phyloP scores from a whole-genome alignment of 2,329 filamentous ascomycete species.

The Emergomyces orientalis region DNA sequence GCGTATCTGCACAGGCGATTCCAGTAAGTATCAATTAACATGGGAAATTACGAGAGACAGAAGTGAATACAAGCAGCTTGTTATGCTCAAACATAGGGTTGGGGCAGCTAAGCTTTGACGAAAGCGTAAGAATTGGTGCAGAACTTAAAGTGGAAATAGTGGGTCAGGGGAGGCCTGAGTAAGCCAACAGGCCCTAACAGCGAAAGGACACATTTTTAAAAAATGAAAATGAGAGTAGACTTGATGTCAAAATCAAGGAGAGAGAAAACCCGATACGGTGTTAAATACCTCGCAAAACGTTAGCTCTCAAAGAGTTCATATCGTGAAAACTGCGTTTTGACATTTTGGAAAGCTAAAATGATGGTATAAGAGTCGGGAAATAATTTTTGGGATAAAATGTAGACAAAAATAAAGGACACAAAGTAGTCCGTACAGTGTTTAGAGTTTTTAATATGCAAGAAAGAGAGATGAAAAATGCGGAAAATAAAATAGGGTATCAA shows the following conservation, averaged over 20 bases:
- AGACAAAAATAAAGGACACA: neutral
- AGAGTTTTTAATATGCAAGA: neutral
- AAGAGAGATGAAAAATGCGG: neutral
- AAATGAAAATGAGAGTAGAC: neutral
- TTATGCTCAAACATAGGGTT: neutral
- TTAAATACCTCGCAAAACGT: conserved; percentile 6
- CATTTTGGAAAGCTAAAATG: neutral
- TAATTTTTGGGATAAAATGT: neutral
- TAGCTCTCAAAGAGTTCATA: conserved; percentile 4
- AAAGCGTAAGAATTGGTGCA: neutral
- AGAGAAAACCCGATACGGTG: neutral
- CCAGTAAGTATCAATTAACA: conserved; percentile 21
- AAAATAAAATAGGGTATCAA: neutral
- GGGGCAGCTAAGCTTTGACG: neutral
- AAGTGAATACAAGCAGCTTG: neutral
- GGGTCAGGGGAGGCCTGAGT: neutral
- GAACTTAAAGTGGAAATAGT: neutral
- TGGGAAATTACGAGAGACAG: neutral
- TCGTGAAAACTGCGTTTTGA: neutral
- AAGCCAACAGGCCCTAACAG: neutral
- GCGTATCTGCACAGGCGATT: conserved; percentile 23
- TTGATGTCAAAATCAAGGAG: neutral
- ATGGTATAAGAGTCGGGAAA: neutral
- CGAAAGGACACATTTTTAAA: neutral
- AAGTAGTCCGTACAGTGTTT: neutral